These are phyloP conservation scores for Usnea hakonensis DNA, from an alignment of 495 filamentous ascomycete genomes.

Conservation along the genomic window DNA sequence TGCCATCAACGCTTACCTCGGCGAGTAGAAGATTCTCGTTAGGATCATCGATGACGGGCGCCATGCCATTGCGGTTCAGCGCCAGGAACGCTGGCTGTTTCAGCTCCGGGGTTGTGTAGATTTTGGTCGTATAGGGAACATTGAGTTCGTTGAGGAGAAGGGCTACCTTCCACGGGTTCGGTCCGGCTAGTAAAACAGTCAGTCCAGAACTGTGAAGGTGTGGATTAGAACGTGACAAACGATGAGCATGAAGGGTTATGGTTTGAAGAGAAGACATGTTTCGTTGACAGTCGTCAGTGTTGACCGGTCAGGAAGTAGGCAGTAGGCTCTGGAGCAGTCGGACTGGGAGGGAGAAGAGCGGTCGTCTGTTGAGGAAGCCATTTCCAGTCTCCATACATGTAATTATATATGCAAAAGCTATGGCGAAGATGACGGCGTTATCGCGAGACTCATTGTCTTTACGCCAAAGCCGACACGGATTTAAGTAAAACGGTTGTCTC, in stretches of 20 bases:
- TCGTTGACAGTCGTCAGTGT: background rate
- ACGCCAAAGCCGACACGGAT: background rate
- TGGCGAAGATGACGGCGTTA: background rate
- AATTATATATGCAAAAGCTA: background rate
- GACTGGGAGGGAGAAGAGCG: background rate
- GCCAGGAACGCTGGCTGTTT: slow-evolving; percentile 42
- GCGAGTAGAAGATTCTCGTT: slow-evolving; percentile 40
- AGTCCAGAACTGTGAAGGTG: background rate
- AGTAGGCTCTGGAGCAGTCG: background rate
- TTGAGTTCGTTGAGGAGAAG: slow-evolving; percentile 40
- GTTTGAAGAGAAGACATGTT: slow-evolving; percentile 5
- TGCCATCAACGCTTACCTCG: background rate
- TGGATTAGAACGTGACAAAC: background rate
- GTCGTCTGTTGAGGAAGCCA: background rate
- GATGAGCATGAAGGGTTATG: slow-evolving; percentile 8
- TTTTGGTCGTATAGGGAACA: slow-evolving; percentile 27
- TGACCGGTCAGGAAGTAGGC: no score
- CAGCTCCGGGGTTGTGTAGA: slow-evolving; percentile 35
- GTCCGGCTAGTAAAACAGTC: slow-evolving; percentile 21
- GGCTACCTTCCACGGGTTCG: slow-evolving; percentile 45
- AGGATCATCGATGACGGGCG: slow-evolving; percentile 50
- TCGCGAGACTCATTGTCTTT: background rate
- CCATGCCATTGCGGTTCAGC: slow-evolving; percentile 58
- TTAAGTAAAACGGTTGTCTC: background rate
- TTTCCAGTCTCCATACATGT: background rate